Percentiles rank a stretch among this genome's conserved stretches.
Conservation (phyloP, 345 rosid genomes). For the Conringia planisiliqua region DNA sequence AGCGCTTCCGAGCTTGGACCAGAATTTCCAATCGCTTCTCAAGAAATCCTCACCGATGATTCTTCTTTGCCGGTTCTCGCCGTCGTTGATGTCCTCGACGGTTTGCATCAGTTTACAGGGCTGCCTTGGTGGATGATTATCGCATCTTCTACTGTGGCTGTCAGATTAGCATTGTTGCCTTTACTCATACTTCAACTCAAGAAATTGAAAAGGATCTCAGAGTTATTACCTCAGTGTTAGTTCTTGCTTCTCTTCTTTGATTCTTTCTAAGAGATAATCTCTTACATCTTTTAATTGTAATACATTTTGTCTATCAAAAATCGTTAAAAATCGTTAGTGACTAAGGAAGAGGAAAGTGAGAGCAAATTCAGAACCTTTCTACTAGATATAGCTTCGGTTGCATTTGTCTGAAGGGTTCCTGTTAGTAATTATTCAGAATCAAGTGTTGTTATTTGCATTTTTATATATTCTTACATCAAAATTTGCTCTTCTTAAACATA, state of each 20-base stretch:
- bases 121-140: conserved; percentile 92
- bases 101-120: conserved; percentile 63
- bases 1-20: neutral
- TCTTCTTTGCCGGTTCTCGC: conserved; percentile 56
- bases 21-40: conserved; percentile 9
- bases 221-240: conserved; percentile 66
- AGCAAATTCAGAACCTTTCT: neutral
- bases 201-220: conserved; percentile 56
- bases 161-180: conserved; percentile 67
- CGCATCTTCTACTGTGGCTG: conserved; percentile 66
- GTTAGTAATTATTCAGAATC: neutral
- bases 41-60: conserved; percentile 24
- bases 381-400: neutral
- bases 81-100: conserved; percentile 52
- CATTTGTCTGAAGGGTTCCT: neutral
- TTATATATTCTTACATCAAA: neutral
- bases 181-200: conserved; percentile 59
- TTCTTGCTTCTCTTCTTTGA: neutral
- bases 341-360: neutral
- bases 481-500: neutral
- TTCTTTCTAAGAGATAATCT: neutral
- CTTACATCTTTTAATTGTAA: neutral
- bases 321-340: neutral
- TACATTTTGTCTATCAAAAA: neutral
- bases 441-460: neutral